phyloP scores from a whole-genome alignment of 2,329 filamentous ascomycete genomes.

The Diaporthe sp. region DNA sequence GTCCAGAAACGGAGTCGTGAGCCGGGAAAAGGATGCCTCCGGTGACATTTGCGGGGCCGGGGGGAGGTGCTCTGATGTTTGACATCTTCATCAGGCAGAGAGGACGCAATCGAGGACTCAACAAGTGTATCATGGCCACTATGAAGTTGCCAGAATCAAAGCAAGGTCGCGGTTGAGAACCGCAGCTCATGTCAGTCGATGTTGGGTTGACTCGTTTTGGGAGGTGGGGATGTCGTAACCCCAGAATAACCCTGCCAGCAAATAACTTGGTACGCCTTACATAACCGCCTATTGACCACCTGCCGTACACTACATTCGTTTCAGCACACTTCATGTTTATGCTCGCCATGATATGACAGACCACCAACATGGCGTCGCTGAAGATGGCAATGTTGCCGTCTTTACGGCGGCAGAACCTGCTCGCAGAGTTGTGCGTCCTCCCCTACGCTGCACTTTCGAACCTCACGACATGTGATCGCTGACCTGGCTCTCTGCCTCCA shows the following conservation, averaged over 20 bases:
- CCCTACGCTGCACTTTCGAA: not conserved
- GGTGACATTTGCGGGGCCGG: too few relatives aligned
- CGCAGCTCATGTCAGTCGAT: not conserved
- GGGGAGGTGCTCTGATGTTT: too few relatives aligned
- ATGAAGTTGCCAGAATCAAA: too few relatives aligned
- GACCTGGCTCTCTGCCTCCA: constrained; percentile 54
- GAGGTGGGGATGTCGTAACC: not conserved
- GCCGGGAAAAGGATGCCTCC: too few relatives aligned
- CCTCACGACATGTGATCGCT: constrained; percentile 43
- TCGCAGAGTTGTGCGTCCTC: constrained; percentile 83
- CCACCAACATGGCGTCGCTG: constrained; percentile 57
- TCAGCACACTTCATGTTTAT: constrained; percentile 19
- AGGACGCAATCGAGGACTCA: too few relatives aligned
- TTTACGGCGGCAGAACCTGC: constrained; percentile 80
- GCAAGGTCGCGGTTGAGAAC: too few relatives aligned
- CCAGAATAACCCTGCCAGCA: constrained; percentile 20
- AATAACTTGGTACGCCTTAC: constrained; percentile 2
- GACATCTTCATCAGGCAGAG: too few relatives aligned
- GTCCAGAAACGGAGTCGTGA: too few relatives aligned
- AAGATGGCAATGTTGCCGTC: constrained; percentile 65
- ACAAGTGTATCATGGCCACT: too few relatives aligned
- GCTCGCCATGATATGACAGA: constrained; percentile 26
- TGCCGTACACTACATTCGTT: not conserved
- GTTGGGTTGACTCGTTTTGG: too few relatives aligned
- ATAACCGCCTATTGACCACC: constrained; percentile 10